A percentile compares a stretch with the other conserved stretches of the same genome.
Conservation (phyloP, 2,329 filamentous ascomycete species). For the Colletotrichum orchidophilum region DNA sequence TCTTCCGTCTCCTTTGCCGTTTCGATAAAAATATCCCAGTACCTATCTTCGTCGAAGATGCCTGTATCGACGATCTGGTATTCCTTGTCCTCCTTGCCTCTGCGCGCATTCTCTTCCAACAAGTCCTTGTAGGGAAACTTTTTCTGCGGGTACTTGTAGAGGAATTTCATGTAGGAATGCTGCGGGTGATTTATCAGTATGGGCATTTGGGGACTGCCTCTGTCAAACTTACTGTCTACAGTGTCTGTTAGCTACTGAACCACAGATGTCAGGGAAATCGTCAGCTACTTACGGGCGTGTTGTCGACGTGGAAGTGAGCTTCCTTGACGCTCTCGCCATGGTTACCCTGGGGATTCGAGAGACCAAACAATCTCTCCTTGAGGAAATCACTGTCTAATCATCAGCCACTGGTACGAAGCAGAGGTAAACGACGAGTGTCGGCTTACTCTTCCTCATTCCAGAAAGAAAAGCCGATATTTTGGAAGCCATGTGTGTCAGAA, state of each 20-base stretch:
- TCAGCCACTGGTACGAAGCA: slow-evolving; percentile 47
- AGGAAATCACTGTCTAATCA: slow-evolving; percentile 75
- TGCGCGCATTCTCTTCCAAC: slow-evolving; percentile 81
- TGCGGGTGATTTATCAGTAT: slow-evolving; percentile 47
- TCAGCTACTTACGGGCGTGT: slow-evolving; percentile 72
- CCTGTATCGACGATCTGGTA: slow-evolving; percentile 94
- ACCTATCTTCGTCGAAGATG: slow-evolving; percentile 86
- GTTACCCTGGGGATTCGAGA: slow-evolving; percentile 96
- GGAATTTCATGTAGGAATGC: slow-evolving; percentile 99
- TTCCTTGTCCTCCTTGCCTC: slow-evolving; percentile 80
- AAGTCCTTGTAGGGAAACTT: slow-evolving; percentile 93
- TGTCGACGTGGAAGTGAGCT: slow-evolving; percentile 95
- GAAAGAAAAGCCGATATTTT: slow-evolving; percentile 95
- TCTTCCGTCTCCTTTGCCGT: slow-evolving; percentile 94
- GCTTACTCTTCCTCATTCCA: slow-evolving; percentile 95
- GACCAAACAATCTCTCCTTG: slow-evolving; percentile 93
- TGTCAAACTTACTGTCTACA: slow-evolving; percentile 30
- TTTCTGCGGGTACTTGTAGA: slow-evolving; percentile 96
- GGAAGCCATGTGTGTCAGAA: slow-evolving; percentile 86
- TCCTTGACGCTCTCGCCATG: slow-evolving; percentile 98
- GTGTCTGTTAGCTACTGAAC: slow-evolving; percentile 4
- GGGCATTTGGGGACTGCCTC: background rate
- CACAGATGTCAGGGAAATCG: background rate
- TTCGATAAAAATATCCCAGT: slow-evolving; percentile 98
- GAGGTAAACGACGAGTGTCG: slow-evolving; percentile 36